Evolutionary conservation across 164 flowering plant species (phyloP).

Genomic region (Amborella trichopoda): DNA sequence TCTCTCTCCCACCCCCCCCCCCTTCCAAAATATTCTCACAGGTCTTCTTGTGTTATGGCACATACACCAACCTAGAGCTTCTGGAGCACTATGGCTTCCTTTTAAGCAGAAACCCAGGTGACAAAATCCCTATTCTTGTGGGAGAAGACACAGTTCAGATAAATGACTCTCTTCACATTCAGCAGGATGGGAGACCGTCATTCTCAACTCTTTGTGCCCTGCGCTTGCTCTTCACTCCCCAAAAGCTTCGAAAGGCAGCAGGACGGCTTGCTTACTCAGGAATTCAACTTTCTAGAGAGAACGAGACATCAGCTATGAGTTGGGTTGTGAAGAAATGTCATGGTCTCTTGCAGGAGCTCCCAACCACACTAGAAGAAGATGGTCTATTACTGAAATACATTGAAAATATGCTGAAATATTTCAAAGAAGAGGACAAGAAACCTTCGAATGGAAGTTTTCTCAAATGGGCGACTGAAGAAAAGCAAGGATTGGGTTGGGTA

Average conservation of each 20-base stretch:
- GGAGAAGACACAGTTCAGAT: conserved; percentile 53
- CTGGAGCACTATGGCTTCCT: conserved; percentile 95
- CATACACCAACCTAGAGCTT: conserved; percentile 88
- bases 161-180: conserved; percentile 48
- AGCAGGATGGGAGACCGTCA: conserved; percentile 70
- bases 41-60: conserved; percentile 86
- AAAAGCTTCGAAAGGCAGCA: conserved; percentile 36
- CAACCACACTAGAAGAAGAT: conserved; percentile 58
- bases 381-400: conserved; percentile 21
- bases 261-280: conserved; percentile 75
- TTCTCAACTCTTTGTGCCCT: conserved; percentile 63
- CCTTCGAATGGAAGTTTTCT: neutral
- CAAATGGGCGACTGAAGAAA: too few relatives aligned
- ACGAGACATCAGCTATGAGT: conserved; percentile 50
- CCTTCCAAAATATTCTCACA: conserved; percentile 18
- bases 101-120: conserved; percentile 56
- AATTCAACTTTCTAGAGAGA: conserved; percentile 43
- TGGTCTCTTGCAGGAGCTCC: conserved; percentile 27
- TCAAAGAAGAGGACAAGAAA: neutral
- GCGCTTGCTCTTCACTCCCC: conserved; percentile 69
- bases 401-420: conserved; percentile 20
- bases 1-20: too few relatives aligned
- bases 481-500: conserved; percentile 9
- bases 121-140: conserved; percentile 60
- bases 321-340: conserved; percentile 39